Evolutionary conservation across 495 filamentous ascomycete species (phyloP), one percentile per base, ranked within the genome.

Genomic region (Podospora appendiculata): DNA sequence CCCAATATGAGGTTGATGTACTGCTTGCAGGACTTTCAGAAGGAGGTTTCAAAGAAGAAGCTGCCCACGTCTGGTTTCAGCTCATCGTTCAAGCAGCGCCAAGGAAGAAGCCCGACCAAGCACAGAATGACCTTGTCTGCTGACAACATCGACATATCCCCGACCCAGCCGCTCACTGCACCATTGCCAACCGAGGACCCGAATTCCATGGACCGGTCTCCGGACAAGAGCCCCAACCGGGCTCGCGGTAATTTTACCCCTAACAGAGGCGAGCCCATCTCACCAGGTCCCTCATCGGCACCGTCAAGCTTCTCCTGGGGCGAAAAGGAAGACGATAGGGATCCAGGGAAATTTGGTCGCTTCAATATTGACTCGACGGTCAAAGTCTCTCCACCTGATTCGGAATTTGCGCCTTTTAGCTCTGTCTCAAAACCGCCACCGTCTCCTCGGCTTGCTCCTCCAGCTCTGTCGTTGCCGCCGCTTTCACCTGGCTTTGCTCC

Each of bases 1-100:
- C 93, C 93, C 1, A 98, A 98, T 64, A 98, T 98, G 93, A 90
- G 88, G 56, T 74, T 98, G 38, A 96, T 98, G 67, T 97, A 96
- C 71, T 92, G 93, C 66, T 75, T 98, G 47, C 92, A 94, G 39
- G 93, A 98, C 63, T 98, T 95, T 69, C 80, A 88, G 54, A 82
- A 83, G 57, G 80, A 83, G 55, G 70, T 90, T 8, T 58, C 77
- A 4, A 79, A 77, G 58, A 76, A 72, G 62, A 75, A 62, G 53
- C 62, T 71, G 0, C 60, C 64, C n/a, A 69, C 63, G 39, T 64
- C 67, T 8, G 63, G 64, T 57, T 72, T 70, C 10, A 38, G 13
- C 13, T 25, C 25, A 25, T 25, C 25, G 25, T 14, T 43, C 52
- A 78, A 77, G 52, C 70, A 68, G 36, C 66, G 74, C 14, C 74